These are phyloP conservation scores for Dactylellina sp. DNA, from an alignment of 2,329 filamentous ascomycete species.

Conservation along the genomic window DNA sequence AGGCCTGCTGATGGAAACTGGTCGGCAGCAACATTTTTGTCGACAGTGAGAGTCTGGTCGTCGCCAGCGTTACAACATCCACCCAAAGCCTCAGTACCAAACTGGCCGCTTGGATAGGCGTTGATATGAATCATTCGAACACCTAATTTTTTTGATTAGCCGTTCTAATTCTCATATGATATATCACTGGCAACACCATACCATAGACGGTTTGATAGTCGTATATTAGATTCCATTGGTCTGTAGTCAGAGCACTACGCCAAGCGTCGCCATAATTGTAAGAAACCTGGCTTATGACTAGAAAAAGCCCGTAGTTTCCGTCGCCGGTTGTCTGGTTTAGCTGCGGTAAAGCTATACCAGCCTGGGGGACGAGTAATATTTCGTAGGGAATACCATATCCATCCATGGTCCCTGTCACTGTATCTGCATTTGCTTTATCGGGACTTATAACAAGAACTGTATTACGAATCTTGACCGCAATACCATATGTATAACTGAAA, in stretches of 20 bases:
- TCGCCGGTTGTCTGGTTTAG: slow-evolving; percentile 67
- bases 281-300: slow-evolving; percentile 69
- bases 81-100: slow-evolving; percentile 65
- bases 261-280: slow-evolving; percentile 69
- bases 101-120: slow-evolving; percentile 69
- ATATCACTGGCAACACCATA: slow-evolving; percentile 69
- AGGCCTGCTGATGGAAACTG: slow-evolving; percentile 70
- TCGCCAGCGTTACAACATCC: slow-evolving; percentile 68
- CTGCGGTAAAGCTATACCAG: slow-evolving; percentile 67
- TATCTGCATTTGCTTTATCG: slow-evolving; percentile 67
- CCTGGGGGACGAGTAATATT: slow-evolving; percentile 69
- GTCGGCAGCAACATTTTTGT: slow-evolving; percentile 64
- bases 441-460: slow-evolving; percentile 70
- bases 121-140: slow-evolving; percentile 73
- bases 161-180: too few relatives aligned
- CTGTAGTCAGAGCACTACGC: slow-evolving; percentile 69
- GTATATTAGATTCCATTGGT: slow-evolving; percentile 71
- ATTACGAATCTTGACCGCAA: slow-evolving; percentile 61
- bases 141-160: too few relatives aligned
- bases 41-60: slow-evolving; percentile 70
- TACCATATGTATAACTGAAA: slow-evolving; percentile 11
- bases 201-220: slow-evolving; percentile 71
- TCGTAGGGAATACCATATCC: slow-evolving; percentile 73
- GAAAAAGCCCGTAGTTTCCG: slow-evolving; percentile 72
- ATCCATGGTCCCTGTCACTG: slow-evolving; percentile 69